Evolutionary conservation across 2,329 filamentous ascomycete genomes (phyloP).

Genomic region (Periconia sp.): DNA sequence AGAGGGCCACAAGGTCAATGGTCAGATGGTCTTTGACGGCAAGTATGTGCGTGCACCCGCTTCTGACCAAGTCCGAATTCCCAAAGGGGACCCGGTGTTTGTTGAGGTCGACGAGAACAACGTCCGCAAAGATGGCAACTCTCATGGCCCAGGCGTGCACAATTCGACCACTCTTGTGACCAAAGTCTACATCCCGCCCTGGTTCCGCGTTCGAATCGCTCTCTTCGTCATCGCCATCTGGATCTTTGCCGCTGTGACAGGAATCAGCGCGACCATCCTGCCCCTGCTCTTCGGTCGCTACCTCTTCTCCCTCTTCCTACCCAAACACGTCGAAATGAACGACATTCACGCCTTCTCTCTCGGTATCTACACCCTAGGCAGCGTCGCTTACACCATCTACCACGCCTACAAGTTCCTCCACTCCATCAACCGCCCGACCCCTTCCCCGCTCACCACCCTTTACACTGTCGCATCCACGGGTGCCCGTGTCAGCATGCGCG

Average conservation of each 20-base stretch:
- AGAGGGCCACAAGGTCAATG: slow-evolving; percentile 66
- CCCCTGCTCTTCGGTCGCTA: slow-evolving; percentile 82
- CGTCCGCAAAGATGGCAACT: slow-evolving; percentile 61
- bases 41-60: slow-evolving; percentile 89
- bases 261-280: slow-evolving; percentile 80
- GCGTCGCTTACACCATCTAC: slow-evolving; percentile 58
- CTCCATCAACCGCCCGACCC: slow-evolving; percentile 26
- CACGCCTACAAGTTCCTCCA: slow-evolving; percentile 53
- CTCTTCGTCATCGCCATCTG: slow-evolving; percentile 89
- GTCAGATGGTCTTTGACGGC: slow-evolving; percentile 66
- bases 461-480: slow-evolving; percentile 25
- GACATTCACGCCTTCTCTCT: slow-evolving; percentile 96
- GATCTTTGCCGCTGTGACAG: slow-evolving; percentile 87
- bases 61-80: slow-evolving; percentile 91
- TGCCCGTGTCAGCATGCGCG: slow-evolving; percentile 36
- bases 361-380: slow-evolving; percentile 79
- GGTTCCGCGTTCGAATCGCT: slow-evolving; percentile 77
- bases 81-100: slow-evolving; percentile 81
- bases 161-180: slow-evolving; percentile 48
- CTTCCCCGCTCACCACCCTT: slow-evolving; percentile 34
- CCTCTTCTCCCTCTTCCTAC: slow-evolving; percentile 73
- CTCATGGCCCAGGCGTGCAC: slow-evolving; percentile 41
- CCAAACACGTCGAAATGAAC: slow-evolving; percentile 68
- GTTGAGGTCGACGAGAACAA: slow-evolving; percentile 72
- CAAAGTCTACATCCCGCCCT: slow-evolving; percentile 74